Conservation (phyloP, 1,284 basidiomycete species). For the Neolentinus lepideus region DNA sequence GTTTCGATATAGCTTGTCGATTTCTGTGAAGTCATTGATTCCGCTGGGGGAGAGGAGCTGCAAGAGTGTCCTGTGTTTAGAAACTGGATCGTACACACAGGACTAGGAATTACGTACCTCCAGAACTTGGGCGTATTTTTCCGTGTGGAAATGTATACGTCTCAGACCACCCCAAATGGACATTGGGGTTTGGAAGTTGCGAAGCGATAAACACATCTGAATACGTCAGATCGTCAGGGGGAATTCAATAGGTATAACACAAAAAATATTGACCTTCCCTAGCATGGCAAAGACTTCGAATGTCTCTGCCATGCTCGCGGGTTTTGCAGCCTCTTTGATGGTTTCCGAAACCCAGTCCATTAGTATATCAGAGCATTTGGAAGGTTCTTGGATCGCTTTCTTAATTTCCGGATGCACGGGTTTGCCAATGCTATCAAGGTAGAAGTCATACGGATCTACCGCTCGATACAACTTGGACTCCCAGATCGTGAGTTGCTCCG, state of each 20-base stretch:
- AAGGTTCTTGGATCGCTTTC: neutral
- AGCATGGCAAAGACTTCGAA: neutral
- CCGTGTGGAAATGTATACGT: neutral
- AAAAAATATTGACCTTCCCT: neutral
- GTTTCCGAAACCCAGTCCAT: neutral
- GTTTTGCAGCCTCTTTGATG: neutral
- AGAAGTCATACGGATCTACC: neutral
- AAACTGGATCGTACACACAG: neutral
- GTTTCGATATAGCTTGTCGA: neutral
- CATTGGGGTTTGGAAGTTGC: neutral
- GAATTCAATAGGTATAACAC: neutral
- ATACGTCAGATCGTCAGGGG: neutral
- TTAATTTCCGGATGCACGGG: neutral
- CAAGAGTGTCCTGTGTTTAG: neutral
- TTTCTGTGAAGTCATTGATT: neutral
- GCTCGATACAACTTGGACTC: neutral
- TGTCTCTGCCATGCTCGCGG: neutral
- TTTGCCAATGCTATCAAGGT: neutral
- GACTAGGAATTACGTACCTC: neutral
- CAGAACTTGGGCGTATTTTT: neutral
- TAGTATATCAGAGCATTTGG: neutral
- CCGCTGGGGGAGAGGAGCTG: neutral
- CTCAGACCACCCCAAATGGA: constrained; percentile 2
- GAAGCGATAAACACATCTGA: neutral
- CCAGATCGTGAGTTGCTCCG: neutral